Evolutionary conservation across 495 filamentous ascomycete species (phyloP).

Genomic region (Hyaloscypha hepaticicola): DNA sequence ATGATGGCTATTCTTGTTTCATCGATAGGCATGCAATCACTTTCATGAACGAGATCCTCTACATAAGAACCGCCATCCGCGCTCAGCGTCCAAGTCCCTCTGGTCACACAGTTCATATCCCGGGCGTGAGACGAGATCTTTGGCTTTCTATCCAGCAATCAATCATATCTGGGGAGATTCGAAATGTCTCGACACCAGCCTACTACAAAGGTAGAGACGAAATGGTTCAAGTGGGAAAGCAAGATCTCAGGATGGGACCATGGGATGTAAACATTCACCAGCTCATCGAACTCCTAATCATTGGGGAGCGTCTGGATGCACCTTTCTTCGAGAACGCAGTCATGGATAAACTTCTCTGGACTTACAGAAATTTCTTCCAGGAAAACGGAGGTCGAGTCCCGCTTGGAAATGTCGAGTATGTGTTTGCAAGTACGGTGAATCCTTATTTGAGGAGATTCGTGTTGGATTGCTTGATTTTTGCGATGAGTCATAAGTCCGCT

Average conservation of each 20-base stretch:
- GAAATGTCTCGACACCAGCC: too few species aligned
- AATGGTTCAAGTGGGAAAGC: not conserved
- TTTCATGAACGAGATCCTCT: not conserved
- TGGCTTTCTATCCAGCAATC: not conserved
- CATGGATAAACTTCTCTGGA: not conserved
- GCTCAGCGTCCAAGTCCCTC: not conserved
- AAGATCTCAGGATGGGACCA: not conserved
- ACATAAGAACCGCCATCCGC: not conserved
- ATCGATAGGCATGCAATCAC: too few species aligned
- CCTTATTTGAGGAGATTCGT: not conserved
- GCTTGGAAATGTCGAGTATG: not conserved
- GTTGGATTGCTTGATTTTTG: not conserved
- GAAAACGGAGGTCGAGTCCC: not conserved
- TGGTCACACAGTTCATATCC: not conserved
- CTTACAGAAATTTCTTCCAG: not conserved
- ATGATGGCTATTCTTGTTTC: not conserved
- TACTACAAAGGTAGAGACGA: not conserved
- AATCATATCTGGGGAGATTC: too few species aligned
- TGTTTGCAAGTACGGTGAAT: not conserved
- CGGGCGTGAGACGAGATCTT: not conserved
- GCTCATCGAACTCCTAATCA: not conserved
- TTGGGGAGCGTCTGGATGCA: not conserved
- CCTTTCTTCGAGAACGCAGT: not conserved
- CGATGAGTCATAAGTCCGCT: not conserved
- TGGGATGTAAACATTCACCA: not conserved